Evolutionary conservation across 352 stramenopile species (phyloP), one percentile per base, ranked within the genome.

Genomic region (Elongisporangium senticosum): DNA sequence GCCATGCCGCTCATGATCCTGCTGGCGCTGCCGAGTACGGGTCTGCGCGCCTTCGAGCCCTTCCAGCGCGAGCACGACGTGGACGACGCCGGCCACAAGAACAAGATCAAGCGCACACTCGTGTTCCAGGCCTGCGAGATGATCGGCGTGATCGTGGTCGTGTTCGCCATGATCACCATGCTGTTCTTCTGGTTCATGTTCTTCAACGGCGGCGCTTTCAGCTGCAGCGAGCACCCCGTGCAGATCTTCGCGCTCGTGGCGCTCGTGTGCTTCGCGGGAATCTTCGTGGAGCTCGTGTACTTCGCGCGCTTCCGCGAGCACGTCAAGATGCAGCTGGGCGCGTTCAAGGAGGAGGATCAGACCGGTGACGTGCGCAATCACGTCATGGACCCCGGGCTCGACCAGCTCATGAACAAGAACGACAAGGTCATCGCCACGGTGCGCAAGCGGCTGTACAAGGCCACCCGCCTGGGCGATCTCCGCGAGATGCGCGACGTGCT

Each of bases 141-240:
- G 19, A 64, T 89, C 3, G 79, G 69, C 11, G 79, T 85, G 21
- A 4, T 80, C 19, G 54, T 85, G 43, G 62, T 90, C n/a, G 56
- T 77, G 14, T 88, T 89, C 53, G 64, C 76, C 33, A 59, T 77
- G 4, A 26, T 87, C 19, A 69, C 86, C 21, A 59, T 90, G 33
- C 56, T 91, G 47, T 91, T 87, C 56, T 88, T 89, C 64, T 69
- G 77, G 55, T 87, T 89, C 67, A 90, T 91, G 73, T 88, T 94
- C 48, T 89, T 91, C 69, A 88, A 91, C 52, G 80, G 79, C 17
- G 77, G 70, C 19, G 74, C 85, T 5, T 89, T 92, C 43, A 64
- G 57, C 49, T 93, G 84, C 54, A 43, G 62, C 50, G 73, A 71
- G 11, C 56, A 69, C 4, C 56, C 60, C 4, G 82, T 90, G 40